Percentiles rank a stretch among this genome's conserved stretches.
Conservation (phyloP, 805 yeast species). For the Cyberlindnera veronae region DNA sequence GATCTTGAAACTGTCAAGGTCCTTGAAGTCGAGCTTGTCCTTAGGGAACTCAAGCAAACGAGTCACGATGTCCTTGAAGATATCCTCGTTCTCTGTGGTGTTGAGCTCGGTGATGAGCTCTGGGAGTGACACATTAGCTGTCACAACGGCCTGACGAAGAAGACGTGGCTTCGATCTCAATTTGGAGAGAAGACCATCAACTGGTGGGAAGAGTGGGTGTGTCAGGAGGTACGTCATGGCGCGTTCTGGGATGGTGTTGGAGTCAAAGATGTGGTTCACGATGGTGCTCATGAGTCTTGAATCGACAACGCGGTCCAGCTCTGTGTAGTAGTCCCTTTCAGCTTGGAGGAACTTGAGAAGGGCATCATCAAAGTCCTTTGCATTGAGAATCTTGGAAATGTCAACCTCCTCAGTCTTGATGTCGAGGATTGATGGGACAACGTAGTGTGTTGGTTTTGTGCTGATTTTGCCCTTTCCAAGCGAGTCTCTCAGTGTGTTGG, state of each 20-base stretch:
- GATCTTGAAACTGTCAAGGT: slow-evolving; percentile 33
- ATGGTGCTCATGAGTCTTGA: slow-evolving; percentile 47
- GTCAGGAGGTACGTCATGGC: slow-evolving; percentile 73
- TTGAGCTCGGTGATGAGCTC: slow-evolving; percentile 65
- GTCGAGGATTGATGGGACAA: slow-evolving; percentile 29
- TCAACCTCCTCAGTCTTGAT: slow-evolving; percentile 16
- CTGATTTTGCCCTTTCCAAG: slow-evolving; percentile 51
- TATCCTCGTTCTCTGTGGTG: slow-evolving; percentile 52
- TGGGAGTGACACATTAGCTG: slow-evolving; percentile 62
- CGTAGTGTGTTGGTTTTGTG: slow-evolving; percentile 8
- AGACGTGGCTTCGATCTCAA: slow-evolving; percentile 58
- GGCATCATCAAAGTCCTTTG: slow-evolving; percentile 29
- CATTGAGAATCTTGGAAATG: slow-evolving; percentile 23
- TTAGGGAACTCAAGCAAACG: slow-evolving; percentile 60
- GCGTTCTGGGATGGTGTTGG: slow-evolving; percentile 33
- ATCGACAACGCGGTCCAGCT: slow-evolving; percentile 64
- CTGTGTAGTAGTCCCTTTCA: slow-evolving; percentile 53
- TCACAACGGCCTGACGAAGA: slow-evolving; percentile 76
- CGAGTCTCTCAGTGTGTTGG: slow-evolving; percentile 64
- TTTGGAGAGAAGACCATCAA: slow-evolving; percentile 50
- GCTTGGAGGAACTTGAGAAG: slow-evolving; percentile 32
- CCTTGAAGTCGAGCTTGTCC: slow-evolving; percentile 30
- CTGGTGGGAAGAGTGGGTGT: slow-evolving; percentile 81
- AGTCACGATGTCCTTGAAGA: slow-evolving; percentile 62
- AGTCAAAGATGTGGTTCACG: slow-evolving; percentile 39